phyloP scores from a whole-genome alignment of 441 rosid species.

The Corymbia citriodora region DNA sequence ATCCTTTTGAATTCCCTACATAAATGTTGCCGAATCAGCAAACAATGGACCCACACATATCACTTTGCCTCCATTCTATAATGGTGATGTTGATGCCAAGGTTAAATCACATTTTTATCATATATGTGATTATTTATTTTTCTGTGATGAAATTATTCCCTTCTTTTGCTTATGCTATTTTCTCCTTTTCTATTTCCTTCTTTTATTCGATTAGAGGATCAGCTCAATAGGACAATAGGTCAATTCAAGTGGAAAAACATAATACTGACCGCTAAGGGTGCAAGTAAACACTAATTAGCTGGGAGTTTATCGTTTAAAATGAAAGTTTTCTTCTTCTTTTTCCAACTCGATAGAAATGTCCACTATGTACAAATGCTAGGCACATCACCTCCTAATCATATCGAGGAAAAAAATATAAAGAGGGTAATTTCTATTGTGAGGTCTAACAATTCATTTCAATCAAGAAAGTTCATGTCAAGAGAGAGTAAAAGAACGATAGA shows the following conservation, averaged over 20 bases:
- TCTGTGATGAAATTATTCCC: neutral
- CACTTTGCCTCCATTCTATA: no score
- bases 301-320: neutral
- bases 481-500: neutral
- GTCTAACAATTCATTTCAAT: neutral
- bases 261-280: neutral
- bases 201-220: neutral
- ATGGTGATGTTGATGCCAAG: neutral
- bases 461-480: neutral
- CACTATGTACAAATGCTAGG: neutral
- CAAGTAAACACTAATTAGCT: neutral
- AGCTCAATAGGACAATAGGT: no score
- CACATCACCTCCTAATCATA: neutral
- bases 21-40: no score
- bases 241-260: no score
- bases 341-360: neutral
- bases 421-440: fast-evolving
- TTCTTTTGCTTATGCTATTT: no score
- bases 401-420: neutral
- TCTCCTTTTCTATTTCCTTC: neutral
- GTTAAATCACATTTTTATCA: neutral
- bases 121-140: no score
- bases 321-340: neutral
- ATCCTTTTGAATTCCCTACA: no score
- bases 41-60: no score